A percentile compares a stretch with the other conserved stretches of the same genome.
phyloP scores from a whole-genome alignment of 306 rosid species.

The Vachellia pachyceras region DNA sequence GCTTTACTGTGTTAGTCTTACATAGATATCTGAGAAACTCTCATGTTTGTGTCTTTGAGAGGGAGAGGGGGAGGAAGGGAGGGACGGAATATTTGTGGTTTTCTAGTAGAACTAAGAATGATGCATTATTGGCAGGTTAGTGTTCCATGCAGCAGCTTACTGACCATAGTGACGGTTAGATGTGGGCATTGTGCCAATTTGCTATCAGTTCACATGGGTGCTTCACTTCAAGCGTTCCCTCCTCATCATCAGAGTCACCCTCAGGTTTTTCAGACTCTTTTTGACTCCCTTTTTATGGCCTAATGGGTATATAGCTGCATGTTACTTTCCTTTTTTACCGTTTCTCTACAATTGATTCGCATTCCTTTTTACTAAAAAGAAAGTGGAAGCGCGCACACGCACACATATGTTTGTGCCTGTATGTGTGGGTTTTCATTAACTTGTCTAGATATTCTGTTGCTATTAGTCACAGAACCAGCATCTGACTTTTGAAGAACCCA shows the following conservation, averaged over 20 bases:
- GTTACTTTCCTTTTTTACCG: not conserved
- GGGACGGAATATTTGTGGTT: not conserved
- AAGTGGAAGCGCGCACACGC: not conserved
- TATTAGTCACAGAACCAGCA: conserved; percentile 63
- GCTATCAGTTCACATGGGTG: conserved; percentile 78
- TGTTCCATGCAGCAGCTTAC: conserved; percentile 81
- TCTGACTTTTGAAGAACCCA: conserved; percentile 60
- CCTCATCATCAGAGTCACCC: conserved; percentile 51
- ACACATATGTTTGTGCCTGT: not conserved
- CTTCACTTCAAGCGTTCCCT: conserved; percentile 68
- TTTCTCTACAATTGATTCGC: not conserved
- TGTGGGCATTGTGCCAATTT: conserved; percentile 96
- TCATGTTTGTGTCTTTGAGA: not conserved
- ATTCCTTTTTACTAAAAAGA: not conserved
- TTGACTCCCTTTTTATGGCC: conserved; percentile 19
- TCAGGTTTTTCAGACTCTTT: conserved; percentile 45
- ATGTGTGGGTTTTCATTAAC: not conserved
- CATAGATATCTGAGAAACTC: not conserved
- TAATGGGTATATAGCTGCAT: conserved; percentile 25
- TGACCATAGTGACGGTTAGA: conserved; percentile 83
- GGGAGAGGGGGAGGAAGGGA: not conserved
- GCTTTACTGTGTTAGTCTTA: not conserved
- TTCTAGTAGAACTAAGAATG: conserved; percentile 8
- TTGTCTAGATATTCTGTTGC: conserved; percentile 3
- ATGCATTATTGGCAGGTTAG: conserved; percentile 67